phyloP scores from a whole-genome alignment of 305 asterid species.

The Fraxinus baroniana region DNA sequence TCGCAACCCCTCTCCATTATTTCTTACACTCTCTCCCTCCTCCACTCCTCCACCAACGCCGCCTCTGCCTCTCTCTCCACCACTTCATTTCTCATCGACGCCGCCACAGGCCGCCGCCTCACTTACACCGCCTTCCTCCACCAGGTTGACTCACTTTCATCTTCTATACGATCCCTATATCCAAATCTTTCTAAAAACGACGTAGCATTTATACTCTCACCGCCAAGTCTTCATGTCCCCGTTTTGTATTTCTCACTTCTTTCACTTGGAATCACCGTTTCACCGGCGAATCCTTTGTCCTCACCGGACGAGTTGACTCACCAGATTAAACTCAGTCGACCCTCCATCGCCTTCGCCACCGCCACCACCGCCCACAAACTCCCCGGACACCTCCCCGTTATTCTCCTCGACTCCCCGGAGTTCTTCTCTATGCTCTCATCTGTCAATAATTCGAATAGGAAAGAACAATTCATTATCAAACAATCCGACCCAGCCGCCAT shows the following conservation, averaged over 20 bases:
- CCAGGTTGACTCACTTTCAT: conserved; percentile 49
- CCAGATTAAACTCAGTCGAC: conserved; percentile 53
- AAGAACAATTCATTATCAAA: conserved; percentile 7
- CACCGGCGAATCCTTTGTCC: conserved; percentile 71
- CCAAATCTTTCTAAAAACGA: conserved; percentile 48
- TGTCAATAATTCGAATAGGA: background rate
- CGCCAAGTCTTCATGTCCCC: conserved; percentile 59
- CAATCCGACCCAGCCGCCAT: conserved; percentile 66
- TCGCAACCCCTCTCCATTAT: conserved; percentile 53
- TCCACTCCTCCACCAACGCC: conserved; percentile 33
- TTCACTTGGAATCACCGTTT: conserved; percentile 63
- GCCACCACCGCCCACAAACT: conserved; percentile 39
- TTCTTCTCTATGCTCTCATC: conserved; percentile 45
- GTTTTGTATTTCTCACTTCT: conserved; percentile 70
- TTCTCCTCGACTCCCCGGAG: conserved; percentile 56
- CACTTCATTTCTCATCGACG: conserved; percentile 63
- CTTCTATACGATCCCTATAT: conserved; percentile 36
- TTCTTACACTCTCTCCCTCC: conserved; percentile 49
- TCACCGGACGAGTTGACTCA: conserved; percentile 60
- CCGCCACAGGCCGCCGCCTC: conserved; percentile 43
- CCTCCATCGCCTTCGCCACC: conserved; percentile 50
- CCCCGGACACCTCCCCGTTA: conserved; percentile 29
- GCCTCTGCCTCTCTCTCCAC: conserved; percentile 41
- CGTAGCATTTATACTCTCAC: conserved; percentile 70
- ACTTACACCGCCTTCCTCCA: conserved; percentile 49